Evolutionary conservation across 306 rosid species (phyloP).

Genomic region (Calophaca sinica): DNA sequence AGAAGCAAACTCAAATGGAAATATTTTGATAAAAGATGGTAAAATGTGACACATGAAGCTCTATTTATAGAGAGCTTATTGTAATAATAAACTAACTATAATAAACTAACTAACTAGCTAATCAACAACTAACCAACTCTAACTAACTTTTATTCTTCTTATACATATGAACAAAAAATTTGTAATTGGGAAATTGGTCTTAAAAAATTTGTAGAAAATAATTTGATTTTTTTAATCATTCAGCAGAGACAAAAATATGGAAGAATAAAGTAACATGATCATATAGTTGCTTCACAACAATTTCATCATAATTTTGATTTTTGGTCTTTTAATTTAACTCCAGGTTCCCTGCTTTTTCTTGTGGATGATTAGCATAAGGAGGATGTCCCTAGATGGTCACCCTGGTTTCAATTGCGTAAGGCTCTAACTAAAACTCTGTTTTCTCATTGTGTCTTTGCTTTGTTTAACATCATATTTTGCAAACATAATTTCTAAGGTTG

Average conservation of each 20-base stretch:
- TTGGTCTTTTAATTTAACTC: conserved; percentile 42
- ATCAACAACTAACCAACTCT: too few species aligned
- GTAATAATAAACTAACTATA: too few species aligned
- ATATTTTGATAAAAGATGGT: too few species aligned
- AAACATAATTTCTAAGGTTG: conserved; percentile 2
- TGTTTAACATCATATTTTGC: conserved; percentile 41
- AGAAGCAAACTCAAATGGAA: too few species aligned
- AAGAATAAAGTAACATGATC: conserved; percentile 18
- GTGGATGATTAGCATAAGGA: conserved; percentile 84
- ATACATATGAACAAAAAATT: not conserved
- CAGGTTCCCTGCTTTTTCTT: conserved; percentile 91
- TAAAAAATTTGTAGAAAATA: not conserved
- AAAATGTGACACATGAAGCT: too few species aligned
- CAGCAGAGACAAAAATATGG: conserved; percentile 23
- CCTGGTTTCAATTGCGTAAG: conserved; percentile 91
- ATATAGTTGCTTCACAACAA: conserved; percentile 6
- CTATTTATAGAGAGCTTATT: too few species aligned
- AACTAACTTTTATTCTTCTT: too few species aligned
- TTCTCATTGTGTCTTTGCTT: conserved; percentile 14
- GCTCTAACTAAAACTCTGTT: conserved; percentile 36
- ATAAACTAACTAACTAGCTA: too few species aligned
- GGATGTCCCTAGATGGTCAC: conserved; percentile 83
- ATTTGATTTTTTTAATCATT: conserved; percentile 31
- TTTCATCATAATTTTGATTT: conserved; percentile 37
- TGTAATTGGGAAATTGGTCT: not conserved